A percentile compares a stretch with the other conserved stretches of the same genome.
These are phyloP conservation scores for Blastosporella zonata DNA, from an alignment of 1,284 basidiomycete species.

Conservation along the genomic window DNA sequence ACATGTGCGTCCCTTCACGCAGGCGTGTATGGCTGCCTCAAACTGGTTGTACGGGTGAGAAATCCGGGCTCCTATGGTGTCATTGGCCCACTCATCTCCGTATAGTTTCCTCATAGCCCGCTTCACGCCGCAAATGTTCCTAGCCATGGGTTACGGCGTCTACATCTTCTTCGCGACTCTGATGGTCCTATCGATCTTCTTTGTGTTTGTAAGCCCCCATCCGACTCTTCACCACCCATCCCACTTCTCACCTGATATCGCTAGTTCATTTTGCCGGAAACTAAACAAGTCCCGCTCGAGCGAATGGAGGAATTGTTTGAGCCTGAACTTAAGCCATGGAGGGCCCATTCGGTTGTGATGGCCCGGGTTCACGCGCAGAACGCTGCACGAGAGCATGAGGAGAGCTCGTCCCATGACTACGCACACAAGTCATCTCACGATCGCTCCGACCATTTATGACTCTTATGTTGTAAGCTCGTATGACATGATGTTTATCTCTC, in stretches of 20 bases:
- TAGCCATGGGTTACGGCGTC: constrained; percentile 34
- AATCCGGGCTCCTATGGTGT: background rate
- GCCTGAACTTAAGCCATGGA: constrained; percentile 23
- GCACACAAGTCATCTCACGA: constrained; percentile 12
- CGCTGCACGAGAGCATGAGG: constrained; percentile 7
- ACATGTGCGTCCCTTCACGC: constrained; percentile 34
- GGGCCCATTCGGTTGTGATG: constrained; percentile 26
- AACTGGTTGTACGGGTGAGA: constrained; percentile 31
- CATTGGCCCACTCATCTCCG: background rate
- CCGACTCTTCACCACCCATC: background rate
- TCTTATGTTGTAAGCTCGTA: constrained; percentile 12
- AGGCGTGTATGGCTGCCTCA: constrained; percentile 32
- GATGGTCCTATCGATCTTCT: constrained; percentile 32
- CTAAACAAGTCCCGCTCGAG: constrained; percentile 34
- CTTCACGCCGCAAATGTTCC: constrained; percentile 37
- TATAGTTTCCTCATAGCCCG: constrained; percentile 31
- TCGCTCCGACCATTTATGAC: constrained; percentile 12
- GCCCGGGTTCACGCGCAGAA: constrained; percentile 16
- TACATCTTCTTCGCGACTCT: constrained; percentile 36
- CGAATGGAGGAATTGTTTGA: constrained; percentile 37
- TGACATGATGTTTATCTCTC: constrained; percentile 9
- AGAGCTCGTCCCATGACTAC: constrained; percentile 5
- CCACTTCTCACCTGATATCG: constrained; percentile 1
- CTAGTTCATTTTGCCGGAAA: constrained; percentile 32
- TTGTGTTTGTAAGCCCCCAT: constrained; percentile 27